Conservation (phyloP, 2,329 filamentous ascomycete species). For the Hysterium pulicare region DNA sequence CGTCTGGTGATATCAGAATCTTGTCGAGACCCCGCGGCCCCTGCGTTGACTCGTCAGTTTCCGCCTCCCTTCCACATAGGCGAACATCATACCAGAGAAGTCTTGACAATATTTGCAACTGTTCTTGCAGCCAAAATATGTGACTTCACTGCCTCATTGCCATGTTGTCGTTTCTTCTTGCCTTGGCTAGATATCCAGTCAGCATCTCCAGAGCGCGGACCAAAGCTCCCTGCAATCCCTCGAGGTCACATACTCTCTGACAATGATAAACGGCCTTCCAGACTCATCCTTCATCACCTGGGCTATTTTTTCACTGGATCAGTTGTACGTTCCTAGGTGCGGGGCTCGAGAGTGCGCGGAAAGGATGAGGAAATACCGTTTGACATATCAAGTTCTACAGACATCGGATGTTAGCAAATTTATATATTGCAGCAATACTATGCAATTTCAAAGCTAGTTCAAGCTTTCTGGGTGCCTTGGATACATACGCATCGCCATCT, state of each 20-base stretch:
- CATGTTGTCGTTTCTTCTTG: constrained; percentile 95
- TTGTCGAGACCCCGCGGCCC: constrained; percentile 96
- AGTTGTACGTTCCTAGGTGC: constrained; percentile 16
- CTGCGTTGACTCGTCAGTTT: constrained; percentile 32
- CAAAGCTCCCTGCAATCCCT: neutral
- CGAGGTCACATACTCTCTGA: constrained; percentile 74
- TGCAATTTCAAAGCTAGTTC: constrained; percentile 2
- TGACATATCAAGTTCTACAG: constrained; percentile 73
- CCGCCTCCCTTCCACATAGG: neutral
- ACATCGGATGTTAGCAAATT: constrained; percentile 25
- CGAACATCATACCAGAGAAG: constrained; percentile 63
- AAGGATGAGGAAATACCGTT: constrained; percentile 59
- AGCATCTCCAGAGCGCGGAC: neutral
- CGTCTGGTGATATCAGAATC: constrained; percentile 97
- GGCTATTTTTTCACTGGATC: constrained; percentile 43
- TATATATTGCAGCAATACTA: no score
- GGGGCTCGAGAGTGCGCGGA: constrained; percentile 6
- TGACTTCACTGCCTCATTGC: constrained; percentile 95
- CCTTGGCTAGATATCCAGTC: constrained; percentile 67
- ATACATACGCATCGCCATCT: constrained; percentile 41
- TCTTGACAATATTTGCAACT: constrained; percentile 95
- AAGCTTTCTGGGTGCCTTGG: constrained; percentile 17
- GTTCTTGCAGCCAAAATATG: constrained; percentile 97
- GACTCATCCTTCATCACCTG: constrained; percentile 94
- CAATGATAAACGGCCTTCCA: constrained; percentile 94